These are phyloP conservation scores for Heterobasidion annosum DNA, from an alignment of 1,284 basidiomycete species.

Conservation along the genomic window DNA sequence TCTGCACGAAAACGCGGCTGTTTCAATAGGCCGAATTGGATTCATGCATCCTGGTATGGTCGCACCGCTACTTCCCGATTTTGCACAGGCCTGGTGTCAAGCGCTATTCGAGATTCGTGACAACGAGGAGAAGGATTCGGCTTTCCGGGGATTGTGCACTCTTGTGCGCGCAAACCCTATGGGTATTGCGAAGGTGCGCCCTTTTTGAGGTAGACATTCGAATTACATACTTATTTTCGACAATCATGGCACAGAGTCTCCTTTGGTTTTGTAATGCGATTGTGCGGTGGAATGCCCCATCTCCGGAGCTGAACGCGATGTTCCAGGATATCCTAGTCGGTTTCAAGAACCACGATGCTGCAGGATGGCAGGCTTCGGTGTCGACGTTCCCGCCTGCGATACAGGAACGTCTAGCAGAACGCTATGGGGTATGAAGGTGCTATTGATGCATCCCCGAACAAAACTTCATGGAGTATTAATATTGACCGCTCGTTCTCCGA, in stretches of 20 bases:
- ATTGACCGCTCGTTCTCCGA: not conserved
- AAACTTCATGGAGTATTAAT: not conserved
- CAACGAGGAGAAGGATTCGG: slow-evolving; percentile 99
- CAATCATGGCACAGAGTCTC: slow-evolving; percentile 50
- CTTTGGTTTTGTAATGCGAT: slow-evolving; percentile 98
- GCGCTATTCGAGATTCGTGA: slow-evolving; percentile 98
- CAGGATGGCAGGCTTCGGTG: slow-evolving; percentile 72
- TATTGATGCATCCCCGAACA: not conserved
- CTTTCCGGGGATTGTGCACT: slow-evolving; percentile 95
- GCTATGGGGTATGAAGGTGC: slow-evolving; percentile 57
- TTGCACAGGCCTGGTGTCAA: slow-evolving; percentile 95
- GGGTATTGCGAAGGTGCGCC: slow-evolving; percentile 61
- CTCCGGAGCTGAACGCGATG: slow-evolving; percentile 82
- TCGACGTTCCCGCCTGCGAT: slow-evolving; percentile 70
- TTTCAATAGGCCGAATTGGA: slow-evolving; percentile 96
- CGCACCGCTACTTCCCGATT: slow-evolving; percentile 84
- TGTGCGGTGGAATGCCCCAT: slow-evolving; percentile 87
- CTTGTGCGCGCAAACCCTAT: slow-evolving; percentile 91
- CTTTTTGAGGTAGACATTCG: not conserved
- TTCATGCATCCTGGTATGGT: slow-evolving; percentile 86
- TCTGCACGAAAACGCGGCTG: slow-evolving; percentile 95
- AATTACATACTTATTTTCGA: not conserved
- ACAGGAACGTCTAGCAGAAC: slow-evolving; percentile 64
- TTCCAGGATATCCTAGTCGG: slow-evolving; percentile 79
- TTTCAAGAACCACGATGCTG: slow-evolving; percentile 78